Percentiles rank a stretch among this genome's conserved stretches.
These are phyloP conservation scores for Pistacia vera DNA, from an alignment of 345 rosid genomes.

Conservation along the genomic window DNA sequence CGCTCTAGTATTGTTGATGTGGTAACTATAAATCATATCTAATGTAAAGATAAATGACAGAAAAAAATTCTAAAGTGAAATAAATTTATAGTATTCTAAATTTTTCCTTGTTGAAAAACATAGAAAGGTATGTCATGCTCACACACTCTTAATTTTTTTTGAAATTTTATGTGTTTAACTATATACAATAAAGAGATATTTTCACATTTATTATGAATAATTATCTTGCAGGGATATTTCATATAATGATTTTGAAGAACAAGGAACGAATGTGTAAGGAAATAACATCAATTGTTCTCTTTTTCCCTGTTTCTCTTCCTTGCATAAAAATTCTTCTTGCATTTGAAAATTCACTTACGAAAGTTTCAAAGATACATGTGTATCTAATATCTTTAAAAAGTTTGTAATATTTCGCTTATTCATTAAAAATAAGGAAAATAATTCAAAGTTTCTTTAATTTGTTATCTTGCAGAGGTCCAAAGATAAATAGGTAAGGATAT, in stretches of 20 bases:
- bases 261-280: neutral
- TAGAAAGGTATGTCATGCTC: too few species aligned
- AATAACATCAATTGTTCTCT: neutral
- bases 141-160: too few species aligned
- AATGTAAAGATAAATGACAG: too few species aligned
- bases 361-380: neutral
- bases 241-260: slow-evolving; percentile 2
- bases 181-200: neutral
- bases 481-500: slow-evolving; percentile 5
- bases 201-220: neutral
- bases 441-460: neutral
- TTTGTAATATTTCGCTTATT: too few species aligned
- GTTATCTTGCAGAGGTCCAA: neutral
- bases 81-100: too few species aligned
- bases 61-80: too few species aligned
- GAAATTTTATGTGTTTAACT: too few species aligned
- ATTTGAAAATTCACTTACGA: neutral
- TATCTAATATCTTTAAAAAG: too few species aligned
- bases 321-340: too few species aligned
- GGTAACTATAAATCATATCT: too few species aligned
- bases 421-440: neutral
- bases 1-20: too few species aligned
- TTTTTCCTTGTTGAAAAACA: too few species aligned
- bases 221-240: slow-evolving; percentile 18
- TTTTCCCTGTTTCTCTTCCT: neutral